Evolutionary conservation across 768 basidiomycete species (phyloP), one percentile per base, ranked within the genome.

Genomic region (Panus rudis): DNA sequence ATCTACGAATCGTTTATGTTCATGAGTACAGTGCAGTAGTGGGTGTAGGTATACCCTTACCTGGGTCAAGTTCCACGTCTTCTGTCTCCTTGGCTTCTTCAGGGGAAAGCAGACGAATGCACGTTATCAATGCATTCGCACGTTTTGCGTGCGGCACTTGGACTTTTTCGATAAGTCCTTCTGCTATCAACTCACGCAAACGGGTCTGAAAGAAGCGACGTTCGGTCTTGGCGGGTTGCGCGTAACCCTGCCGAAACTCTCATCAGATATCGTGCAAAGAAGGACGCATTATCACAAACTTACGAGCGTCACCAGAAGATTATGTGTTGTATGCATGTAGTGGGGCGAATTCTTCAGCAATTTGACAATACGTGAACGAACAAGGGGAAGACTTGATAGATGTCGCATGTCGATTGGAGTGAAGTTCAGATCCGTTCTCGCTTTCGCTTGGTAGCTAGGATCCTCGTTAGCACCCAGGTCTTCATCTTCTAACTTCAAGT

Each of bases 171-270:
- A 92, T 73, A 28, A 86, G 54, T 6, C 85, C 79, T 55, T 83
- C 76, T 41, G 78, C 74, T 16, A 86, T 73, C 53, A 92, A 68
- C 51, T 84, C 85, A 2, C 79, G 75, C 30, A 92, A 66, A 33
- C 88, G 72, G 26, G 73, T 76, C 55, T 81, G 78, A 58, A 92
- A 89, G 54, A 90, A 88, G 12, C 89, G 76, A n/a, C 89, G 75
- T 51, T 90, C 82, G 4, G 77, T 76, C 60, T 81, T 86, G 4
- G 75, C 79, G 24, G 85, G 86, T 57, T 81, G 79, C 17, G 68
- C 52, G 57, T 88, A 88, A 2, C 89, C 89, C 88, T 92, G 13
- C n/a, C 7, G 34, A 19, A 56, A 24, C 26, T 16, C 10, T 33
- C 24, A 30, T 28, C 28, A 28, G 27, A 33, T 22, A 31, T 19